Percentiles rank a stretch among this genome's conserved stretches.
phyloP scores from a whole-genome alignment of 179 eudicot species.

The Beta lomatogona region DNA sequence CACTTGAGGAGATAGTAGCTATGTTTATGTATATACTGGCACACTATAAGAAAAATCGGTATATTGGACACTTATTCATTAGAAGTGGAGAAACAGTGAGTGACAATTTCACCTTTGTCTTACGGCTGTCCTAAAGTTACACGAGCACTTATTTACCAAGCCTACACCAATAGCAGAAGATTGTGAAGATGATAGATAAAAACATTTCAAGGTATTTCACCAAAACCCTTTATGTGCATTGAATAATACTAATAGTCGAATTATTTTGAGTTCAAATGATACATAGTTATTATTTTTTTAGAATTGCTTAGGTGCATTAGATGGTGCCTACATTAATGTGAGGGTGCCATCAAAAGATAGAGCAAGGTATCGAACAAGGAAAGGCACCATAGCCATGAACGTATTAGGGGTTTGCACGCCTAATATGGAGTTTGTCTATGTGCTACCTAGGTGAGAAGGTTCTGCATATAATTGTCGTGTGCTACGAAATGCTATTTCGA shows the following conservation, averaged over 20 bases:
- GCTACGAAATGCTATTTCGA: too few species aligned
- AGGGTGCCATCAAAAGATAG: not conserved
- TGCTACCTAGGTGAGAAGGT: too few species aligned
- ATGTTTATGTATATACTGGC: too few species aligned
- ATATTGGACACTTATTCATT: not conserved
- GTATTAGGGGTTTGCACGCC: too few species aligned
- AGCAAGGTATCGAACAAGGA: not conserved
- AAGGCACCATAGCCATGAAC: not conserved
- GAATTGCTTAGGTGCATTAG: slow-evolving; percentile 14
- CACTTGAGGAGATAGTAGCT: too few species aligned
- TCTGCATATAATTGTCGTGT: too few species aligned
- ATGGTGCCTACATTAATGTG: slow-evolving; percentile 2
- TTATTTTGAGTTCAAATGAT: too few species aligned
- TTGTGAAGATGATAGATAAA: not conserved
- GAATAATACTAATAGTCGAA: too few species aligned
- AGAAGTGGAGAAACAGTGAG: not conserved
- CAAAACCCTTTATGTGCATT: not conserved
- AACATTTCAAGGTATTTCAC: not conserved
- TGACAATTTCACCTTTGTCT: not conserved
- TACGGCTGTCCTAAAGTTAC: not conserved
- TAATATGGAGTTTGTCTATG: too few species aligned
- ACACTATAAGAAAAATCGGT: too few species aligned
- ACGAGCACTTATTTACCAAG: not conserved
- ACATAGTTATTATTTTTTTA: not conserved
- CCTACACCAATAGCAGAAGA: not conserved